Base-by-base conservation (phyloP, 768 basidiomycete genomes). In the Xanthoconium purpureum region DNA sequence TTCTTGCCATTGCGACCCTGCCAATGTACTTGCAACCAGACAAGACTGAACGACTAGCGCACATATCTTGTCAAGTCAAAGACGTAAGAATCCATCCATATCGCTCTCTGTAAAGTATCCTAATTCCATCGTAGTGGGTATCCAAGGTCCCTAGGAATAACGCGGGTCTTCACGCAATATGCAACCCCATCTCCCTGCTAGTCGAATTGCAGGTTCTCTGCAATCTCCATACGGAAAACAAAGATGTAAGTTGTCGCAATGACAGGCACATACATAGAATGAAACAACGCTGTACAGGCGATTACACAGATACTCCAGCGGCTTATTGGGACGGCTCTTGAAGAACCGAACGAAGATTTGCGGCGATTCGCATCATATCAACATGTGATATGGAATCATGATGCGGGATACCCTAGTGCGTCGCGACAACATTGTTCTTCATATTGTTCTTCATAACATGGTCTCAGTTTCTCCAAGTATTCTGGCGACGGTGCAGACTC, bases 311-410 rank as follows among this genome's bases (percentile, higher is more conserved):
- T 60, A 6, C 60, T 76, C 3, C 68, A 73, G 30, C 71, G 73
- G 18, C 69, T 86, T 35, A 67, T 83, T 37, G 64, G 72, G 24
- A 52, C 75, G 11, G 74, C 77, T 29, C 74, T 74, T 36, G 64
- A 71, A 11, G 67, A 72, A 38, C 66, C 67, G 8, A 50, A 59
- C 14, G 62, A 66, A 40, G 65, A 82, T 5, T 64, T 88, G 11
- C 57, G 70, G 24, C 80, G 78, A 53, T 68, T 87, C 36, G 71
- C 79, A 13, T 66, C 76, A 1, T 84, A 84, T 62, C 83, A 82
- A 58, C 84, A 85, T 58, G 67, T 83, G n/a, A 39, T 78, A 32
- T 88, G 86, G 87, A 53, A 57, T 72, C 10, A 56, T 68, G 18
- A 72, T 46, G 74, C 78, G 30, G 73, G 72, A 6, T 67, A 60